Evolutionary conservation across 768 basidiomycete genomes (phyloP), one percentile per base, ranked within the genome.

Genomic region (Auriscalpium microsporum): DNA sequence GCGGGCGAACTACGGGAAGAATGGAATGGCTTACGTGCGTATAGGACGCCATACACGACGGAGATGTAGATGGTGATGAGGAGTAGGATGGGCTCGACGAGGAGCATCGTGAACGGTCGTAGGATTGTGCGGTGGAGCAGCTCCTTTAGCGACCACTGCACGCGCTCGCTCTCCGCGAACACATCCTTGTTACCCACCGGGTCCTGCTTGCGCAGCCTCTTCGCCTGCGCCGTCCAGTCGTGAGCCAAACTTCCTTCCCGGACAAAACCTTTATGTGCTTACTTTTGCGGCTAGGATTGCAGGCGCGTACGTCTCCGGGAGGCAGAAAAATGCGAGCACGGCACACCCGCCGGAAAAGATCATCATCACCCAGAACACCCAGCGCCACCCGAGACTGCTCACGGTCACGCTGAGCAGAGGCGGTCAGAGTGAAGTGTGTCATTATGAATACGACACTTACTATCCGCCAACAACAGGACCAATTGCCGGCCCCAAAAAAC

Each of bases 31-130:
- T 21, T 21, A 21, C 21, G 56, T 17, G 55, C 45, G 34, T 56
- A 59, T 2, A 59, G 47, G 34, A 53, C n/a, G 17, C 56, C 55
- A 23, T 56, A 60, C 7, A 60, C 56, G 52, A 60, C 8, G 34
- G 58, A 51, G 10, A 60, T 28, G 21, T 60, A 60, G 48, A 60
- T 14, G 14, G 49, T 57, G 38, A 60, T 38, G 19, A 60, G 34
- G 16, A 60, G 42, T 13, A 60, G 53, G 16, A 60, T 57, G 2
- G 56, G 58, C 47, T 73, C 73, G 8, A 64, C 58, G 45, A 63
- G 62, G 1, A 73, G 63, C 60, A 74, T 64, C n/a, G 59, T 44
- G 53, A 68, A 67, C 0, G 72, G 72, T 7, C 68, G 61, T 0
- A 56, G 48, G 8, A 71, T 37, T 14, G 67, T 70, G 37, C 65